Evolutionary conservation across 306 rosid genomes (phyloP).

Genomic region (Sesbania bispinosa): DNA sequence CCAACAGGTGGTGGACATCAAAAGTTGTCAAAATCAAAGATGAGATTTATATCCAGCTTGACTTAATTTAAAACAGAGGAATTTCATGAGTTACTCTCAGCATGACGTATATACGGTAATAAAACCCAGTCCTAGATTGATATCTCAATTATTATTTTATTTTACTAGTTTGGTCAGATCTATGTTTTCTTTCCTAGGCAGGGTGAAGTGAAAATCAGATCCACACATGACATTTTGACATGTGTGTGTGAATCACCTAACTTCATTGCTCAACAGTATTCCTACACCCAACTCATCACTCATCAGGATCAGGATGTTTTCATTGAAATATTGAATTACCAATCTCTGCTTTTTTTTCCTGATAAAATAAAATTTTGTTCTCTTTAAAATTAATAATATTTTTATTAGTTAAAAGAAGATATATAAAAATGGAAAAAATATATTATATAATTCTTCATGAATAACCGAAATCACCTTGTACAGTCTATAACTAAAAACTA

Average conservation of each 20-base stretch:
- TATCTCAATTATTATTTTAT: neutral
- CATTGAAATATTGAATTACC: too few relatives aligned
- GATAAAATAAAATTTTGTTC: too few relatives aligned
- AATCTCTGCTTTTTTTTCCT: too few relatives aligned
- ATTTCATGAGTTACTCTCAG: neutral
- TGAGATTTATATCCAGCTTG: conserved; percentile 21
- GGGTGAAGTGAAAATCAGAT: neutral
- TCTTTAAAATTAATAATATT: too few relatives aligned
- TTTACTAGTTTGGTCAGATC: neutral
- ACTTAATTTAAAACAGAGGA: neutral
- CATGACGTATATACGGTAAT: neutral
- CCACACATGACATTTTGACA: neutral
- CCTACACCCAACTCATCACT: too few relatives aligned
- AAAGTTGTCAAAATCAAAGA: conserved; percentile 28
- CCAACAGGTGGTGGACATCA: conserved; percentile 4
- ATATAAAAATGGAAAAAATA: too few relatives aligned
- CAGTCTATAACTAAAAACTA: too few relatives aligned
- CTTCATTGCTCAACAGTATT: neutral
- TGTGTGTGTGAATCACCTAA: neutral
- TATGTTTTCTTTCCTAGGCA: neutral
- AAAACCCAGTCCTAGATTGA: neutral
- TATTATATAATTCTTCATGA: too few relatives aligned
- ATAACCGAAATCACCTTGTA: too few relatives aligned
- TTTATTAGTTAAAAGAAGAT: too few relatives aligned
- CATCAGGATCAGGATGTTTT: too few relatives aligned